Conservation (phyloP, 2,329 filamentous ascomycete species). For the Hypoxylon sp. region DNA sequence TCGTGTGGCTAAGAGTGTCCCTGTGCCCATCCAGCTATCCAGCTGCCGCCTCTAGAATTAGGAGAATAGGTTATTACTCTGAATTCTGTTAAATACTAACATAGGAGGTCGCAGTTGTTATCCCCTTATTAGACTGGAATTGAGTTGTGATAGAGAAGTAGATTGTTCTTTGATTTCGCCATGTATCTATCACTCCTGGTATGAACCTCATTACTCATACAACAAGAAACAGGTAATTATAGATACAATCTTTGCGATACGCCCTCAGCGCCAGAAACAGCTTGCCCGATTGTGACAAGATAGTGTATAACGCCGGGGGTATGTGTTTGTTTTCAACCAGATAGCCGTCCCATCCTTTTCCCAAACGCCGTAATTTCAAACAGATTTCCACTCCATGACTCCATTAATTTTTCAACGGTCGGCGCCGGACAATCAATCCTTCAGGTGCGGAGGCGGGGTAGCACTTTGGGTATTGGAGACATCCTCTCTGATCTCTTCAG, state of each 20-base stretch:
- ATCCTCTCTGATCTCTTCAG: neutral
- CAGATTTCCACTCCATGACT: neutral
- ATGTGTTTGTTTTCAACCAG: conserved; percentile 7
- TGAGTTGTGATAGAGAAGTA: neutral
- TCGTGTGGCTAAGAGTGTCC: neutral
- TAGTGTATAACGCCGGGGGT: neutral
- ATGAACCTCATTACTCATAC: conserved; percentile 4
- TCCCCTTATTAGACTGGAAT: neutral
- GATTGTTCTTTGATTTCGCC: neutral
- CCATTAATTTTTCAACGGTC: neutral
- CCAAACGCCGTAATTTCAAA: conserved; percentile 8
- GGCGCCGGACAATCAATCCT: neutral
- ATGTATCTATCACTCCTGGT: neutral
- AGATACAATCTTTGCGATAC: conserved; percentile 5
- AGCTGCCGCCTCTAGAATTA: neutral
- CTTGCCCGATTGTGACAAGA: conserved; percentile 1
- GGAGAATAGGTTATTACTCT: neutral
- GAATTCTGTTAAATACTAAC: no score
- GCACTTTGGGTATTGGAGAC: neutral
- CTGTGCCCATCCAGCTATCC: no score
- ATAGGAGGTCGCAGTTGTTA: neutral
- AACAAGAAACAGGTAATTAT: neutral
- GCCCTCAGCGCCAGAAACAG: neutral
- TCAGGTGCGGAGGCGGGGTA: neutral
- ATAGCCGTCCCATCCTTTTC: neutral